Conservation (phyloP, 1,284 basidiomycete species). For the Cyathus pygmaeus region DNA sequence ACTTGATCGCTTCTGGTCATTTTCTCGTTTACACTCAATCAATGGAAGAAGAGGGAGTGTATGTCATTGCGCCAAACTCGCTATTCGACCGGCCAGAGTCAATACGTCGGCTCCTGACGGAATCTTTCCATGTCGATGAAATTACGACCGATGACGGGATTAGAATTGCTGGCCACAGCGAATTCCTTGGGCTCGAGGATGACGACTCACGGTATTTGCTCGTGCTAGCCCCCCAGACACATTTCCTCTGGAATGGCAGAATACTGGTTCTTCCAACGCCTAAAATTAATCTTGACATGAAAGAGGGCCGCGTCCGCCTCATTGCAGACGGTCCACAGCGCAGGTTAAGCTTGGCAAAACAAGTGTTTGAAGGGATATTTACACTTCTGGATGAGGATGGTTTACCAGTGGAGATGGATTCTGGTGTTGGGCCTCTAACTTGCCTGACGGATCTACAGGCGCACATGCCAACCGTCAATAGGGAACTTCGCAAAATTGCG, state of each 20-base stretch:
- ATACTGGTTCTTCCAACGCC: constrained; percentile 81
- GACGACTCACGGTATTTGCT: constrained; percentile 82
- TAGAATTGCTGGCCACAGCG: constrained; percentile 58
- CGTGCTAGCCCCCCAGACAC: constrained; percentile 85
- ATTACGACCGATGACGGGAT: constrained; percentile 65
- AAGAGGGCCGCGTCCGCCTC: constrained; percentile 85
- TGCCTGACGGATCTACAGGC: constrained; percentile 90
- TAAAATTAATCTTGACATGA: constrained; percentile 80
- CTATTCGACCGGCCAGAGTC: constrained; percentile 86
- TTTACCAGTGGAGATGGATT: constrained; percentile 52
- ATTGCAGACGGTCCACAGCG: constrained; percentile 89
- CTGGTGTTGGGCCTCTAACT: constrained; percentile 53
- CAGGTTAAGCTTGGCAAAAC: constrained; percentile 82
- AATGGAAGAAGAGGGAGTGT: constrained; percentile 93
- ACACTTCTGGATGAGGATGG: constrained; percentile 69
- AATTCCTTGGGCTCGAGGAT: constrained; percentile 57
- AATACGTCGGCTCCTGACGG: constrained; percentile 84
- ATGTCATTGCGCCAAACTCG: constrained; percentile 89
- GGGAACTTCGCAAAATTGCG: constrained; percentile 90
- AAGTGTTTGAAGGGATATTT: constrained; percentile 79
- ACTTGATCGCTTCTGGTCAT: constrained; percentile 88
- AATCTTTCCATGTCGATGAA: constrained; percentile 85
- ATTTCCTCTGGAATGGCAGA: constrained; percentile 95
- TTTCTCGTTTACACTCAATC: constrained; percentile 94
- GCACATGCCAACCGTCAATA: constrained; percentile 90